Percentiles rank a stretch among this genome's conserved stretches.
These are phyloP conservation scores for Syzygium oleosum DNA, from an alignment of 345 rosid species.

Conservation along the genomic window DNA sequence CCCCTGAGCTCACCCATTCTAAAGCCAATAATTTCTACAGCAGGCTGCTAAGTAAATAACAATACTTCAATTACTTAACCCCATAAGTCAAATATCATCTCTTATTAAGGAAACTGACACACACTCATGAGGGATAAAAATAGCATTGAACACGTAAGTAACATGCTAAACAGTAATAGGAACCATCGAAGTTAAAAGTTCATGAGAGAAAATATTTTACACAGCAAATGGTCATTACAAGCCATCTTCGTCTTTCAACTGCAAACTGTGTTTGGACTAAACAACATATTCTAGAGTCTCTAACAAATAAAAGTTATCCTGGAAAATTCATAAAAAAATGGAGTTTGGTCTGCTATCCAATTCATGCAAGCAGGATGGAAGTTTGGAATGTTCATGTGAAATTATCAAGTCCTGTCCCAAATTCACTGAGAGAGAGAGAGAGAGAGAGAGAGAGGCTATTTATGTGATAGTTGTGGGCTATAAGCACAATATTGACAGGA, in stretches of 20 bases:
- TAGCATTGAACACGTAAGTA: neutral
- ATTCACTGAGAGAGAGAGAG: neutral
- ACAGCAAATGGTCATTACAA: neutral
- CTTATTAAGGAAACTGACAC: neutral
- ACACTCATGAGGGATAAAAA: neutral
- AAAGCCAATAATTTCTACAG: constrained; percentile 51
- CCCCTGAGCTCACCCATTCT: constrained; percentile 95
- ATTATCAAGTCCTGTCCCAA: neutral
- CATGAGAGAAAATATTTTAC: neutral
- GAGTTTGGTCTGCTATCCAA: neutral
- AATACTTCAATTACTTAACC: neutral
- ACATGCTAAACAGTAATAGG: neutral
- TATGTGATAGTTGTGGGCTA: neutral
- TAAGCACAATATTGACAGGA: neutral
- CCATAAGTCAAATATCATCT: neutral
- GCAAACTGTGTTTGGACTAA: neutral
- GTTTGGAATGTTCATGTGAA: neutral
- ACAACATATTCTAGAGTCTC: neutral
- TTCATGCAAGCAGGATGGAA: neutral
- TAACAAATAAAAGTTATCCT: no score
- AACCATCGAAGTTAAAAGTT: no score
- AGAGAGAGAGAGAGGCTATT: neutral
- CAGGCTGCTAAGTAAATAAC: constrained; percentile 77
- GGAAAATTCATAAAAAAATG: neutral
- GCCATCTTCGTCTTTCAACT: neutral